phyloP scores from a whole-genome alignment of 1,284 basidiomycete genomes.

The Xerocomus minutiporus region DNA sequence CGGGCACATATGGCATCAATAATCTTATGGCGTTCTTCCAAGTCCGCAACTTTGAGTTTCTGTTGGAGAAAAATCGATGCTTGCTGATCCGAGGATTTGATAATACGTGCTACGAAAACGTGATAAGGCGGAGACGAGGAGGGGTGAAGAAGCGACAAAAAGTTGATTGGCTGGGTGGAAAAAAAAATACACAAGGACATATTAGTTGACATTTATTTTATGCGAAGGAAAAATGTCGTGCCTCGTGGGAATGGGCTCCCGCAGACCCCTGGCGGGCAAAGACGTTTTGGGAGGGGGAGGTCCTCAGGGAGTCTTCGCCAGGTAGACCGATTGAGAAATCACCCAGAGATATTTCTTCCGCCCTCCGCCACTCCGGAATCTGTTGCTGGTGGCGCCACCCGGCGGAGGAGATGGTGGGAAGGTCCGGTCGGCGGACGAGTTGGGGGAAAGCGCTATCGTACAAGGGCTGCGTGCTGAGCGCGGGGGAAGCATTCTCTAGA shows the following conservation, averaged over 20 bases:
- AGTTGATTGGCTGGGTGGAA: conserved; percentile 69
- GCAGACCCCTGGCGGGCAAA: conserved; percentile 26
- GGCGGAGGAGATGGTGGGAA: conserved; percentile 12
- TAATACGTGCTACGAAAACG: conserved; percentile 74
- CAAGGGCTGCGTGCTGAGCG: conserved; percentile 34
- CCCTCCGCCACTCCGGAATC: conserved; percentile 26
- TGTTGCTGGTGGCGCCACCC: conserved; percentile 29
- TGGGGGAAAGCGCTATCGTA: conserved; percentile 35
- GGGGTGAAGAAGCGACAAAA: conserved; percentile 74
- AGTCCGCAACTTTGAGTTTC: conserved; percentile 78
- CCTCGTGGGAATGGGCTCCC: conserved; percentile 38
- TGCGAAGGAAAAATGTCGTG: conserved; percentile 17
- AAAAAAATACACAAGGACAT: neutral
- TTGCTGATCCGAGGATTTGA: conserved; percentile 81
- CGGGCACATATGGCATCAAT: conserved; percentile 76
- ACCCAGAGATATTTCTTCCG: conserved; percentile 20
- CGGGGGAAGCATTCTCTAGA: conserved; percentile 39
- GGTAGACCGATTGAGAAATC: conserved; percentile 20
- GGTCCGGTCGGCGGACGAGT: conserved; percentile 19
- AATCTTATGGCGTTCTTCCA: conserved; percentile 72
- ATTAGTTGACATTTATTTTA: conserved; percentile 26
- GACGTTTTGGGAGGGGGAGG: conserved; percentile 24
- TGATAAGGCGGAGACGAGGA: conserved; percentile 77
- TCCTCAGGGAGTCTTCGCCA: conserved; percentile 27
- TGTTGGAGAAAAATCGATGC: conserved; percentile 85